A percentile compares a stretch with the other conserved stretches of the same genome.
Conservation (phyloP, 1,284 basidiomycete genomes). For the Sporisorium graminicola region DNA sequence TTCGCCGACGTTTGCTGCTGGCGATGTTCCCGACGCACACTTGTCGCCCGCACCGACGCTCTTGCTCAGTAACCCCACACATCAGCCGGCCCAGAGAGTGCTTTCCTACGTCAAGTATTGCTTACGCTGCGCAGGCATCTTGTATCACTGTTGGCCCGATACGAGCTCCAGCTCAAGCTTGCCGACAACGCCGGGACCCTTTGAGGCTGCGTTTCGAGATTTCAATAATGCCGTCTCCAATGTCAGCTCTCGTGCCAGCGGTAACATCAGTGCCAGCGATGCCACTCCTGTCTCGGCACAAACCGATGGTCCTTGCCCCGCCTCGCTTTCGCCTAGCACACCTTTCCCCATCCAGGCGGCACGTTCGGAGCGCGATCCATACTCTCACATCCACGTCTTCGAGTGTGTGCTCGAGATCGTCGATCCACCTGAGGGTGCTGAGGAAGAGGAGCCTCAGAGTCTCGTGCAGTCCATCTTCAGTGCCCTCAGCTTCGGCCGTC, state of each 20-base stretch:
- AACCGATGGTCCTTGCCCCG: constrained; percentile 8
- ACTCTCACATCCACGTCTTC: constrained; percentile 63
- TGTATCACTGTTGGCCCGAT: constrained; percentile 72
- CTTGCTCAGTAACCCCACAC: constrained; percentile 60
- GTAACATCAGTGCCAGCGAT: background rate
- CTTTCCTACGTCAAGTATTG: constrained; percentile 71
- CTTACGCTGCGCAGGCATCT: constrained; percentile 73
- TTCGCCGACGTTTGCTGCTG: constrained; percentile 16
- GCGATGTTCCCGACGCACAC: constrained; percentile 20
- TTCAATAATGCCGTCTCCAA: constrained; percentile 26
- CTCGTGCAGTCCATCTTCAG: constrained; percentile 65
- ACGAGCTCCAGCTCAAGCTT: constrained; percentile 38
- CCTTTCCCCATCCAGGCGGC: constrained; percentile 45
- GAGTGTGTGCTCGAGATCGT: constrained; percentile 64
- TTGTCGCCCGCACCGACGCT: constrained; percentile 43
- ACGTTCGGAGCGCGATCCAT: constrained; percentile 50
- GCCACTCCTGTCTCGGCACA: constrained; percentile 12
- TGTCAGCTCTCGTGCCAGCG: background rate
- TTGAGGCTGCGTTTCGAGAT: constrained; percentile 38
- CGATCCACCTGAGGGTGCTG: constrained; percentile 33
- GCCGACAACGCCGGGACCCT: constrained; percentile 41
- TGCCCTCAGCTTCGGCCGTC: constrained; percentile 56
- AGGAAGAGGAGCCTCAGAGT: constrained; percentile 34
- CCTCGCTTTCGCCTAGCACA: constrained; percentile 48
- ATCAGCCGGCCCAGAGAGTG: constrained; percentile 55